Evolutionary conservation across 129 eudicot species (phyloP), one percentile per base, ranked within the genome.

Genomic region (Dittrichia graveolens): DNA sequence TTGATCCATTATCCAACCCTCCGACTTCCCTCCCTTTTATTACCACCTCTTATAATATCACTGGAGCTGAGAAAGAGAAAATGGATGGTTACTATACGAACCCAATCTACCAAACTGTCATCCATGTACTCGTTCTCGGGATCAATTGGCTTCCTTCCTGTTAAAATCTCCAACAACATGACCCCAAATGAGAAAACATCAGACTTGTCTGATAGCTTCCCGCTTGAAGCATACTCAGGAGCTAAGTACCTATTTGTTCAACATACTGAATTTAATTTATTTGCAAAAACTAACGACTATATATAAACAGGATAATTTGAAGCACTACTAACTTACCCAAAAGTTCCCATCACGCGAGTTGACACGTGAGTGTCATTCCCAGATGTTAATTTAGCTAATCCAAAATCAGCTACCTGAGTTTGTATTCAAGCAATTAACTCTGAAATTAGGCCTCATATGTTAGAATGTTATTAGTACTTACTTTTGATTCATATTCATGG

Each of bases 311-410:
- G 19, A 34, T 34, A 55, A 19, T 49, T 39, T 39, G 13, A 52
- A 66, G 50, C 39, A 67, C 67, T 37, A 71, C 34, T 31, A 41
- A 78, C 73, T 55, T 65, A 95, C 99, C 99, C 97, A 59, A 95
- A 95, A 60, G 99, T 95, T 81, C 97, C 99, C 97, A 95, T 95
- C 65, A 95, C 99, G 3, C 99, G 91, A 7, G 99, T 95, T 13
- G 99, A 95, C 63, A 95, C 96, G 76, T 95, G 99, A 72, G 97
- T 90, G 75, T 66, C 75, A 15, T 89, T 95, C 44, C 79, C 96
- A 59, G 88, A 64, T 67, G 96, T 71, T 71, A 95, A 91, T 78
- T 86, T 95, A 67, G 99, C 99, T 69, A 95, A 82, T 62, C 99
- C 99, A 57, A 95, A 95, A 86, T 95, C 97, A 43, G 99, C 96